Evolutionary conservation across 768 basidiomycete species (phyloP), one percentile per base, ranked within the genome.

Genomic region (Agaricus blazei): DNA sequence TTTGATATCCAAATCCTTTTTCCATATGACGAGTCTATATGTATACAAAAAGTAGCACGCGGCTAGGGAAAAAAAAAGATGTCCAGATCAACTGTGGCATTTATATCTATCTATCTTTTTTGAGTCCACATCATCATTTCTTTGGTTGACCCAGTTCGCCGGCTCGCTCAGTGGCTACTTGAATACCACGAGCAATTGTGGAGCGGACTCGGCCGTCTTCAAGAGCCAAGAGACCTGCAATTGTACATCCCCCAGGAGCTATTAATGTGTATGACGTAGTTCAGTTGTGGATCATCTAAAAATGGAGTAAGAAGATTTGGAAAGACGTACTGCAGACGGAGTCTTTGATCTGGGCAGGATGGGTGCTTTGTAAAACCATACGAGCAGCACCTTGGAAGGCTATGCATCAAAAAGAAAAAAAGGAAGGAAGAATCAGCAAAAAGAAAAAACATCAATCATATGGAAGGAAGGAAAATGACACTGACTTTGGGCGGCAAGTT

Each of bases 161-260:
- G 1, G 93, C 93, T 7, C 89, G 86, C 58, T 93, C 88, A 0
- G 97, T 93, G 1, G 97, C 97, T 9, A 91, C 79, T 68, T 99
- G 95, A 51, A 99, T 97, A 5, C 89, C 88, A 48, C 97, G 79
- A 15, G 97, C 96, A 65, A 99, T 94, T 0, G 95, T 98, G 0
- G 92, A 94, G 23, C 97, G 81, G 14, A 99, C 88, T 62, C 83
- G 77, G 0, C 96, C 96, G 61, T 99, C 97, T 69, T 99, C 97
- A 67, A 99, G 79, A 0, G 92, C 87, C 19, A 99, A 74, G 27
- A 99, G 73, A n/a, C 97, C 97, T 2, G 97, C 97, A 60, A 99
- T 98, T 0, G 97, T 99, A 64, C 94, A 97, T 45, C 97, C 97
- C 54, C 96, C 97, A 0, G 97, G 97, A 38, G 97, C 96, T 98